Conservation (phyloP, 345 rosid species). For the Populus pruinosa region DNA sequence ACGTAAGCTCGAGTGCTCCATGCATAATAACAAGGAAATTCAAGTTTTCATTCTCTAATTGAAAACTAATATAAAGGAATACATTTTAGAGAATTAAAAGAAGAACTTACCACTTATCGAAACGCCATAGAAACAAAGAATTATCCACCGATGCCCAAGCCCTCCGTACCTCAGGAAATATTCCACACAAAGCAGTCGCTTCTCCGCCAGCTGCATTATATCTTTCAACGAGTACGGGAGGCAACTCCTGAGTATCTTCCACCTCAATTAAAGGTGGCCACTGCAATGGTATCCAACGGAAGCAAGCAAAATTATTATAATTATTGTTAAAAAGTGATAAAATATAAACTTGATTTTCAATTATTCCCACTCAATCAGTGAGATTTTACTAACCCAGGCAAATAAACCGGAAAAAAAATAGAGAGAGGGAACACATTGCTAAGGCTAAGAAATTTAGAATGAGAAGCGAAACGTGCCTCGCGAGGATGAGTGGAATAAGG, state of each 20-base stretch:
- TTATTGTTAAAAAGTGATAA: no score
- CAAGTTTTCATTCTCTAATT: not conserved
- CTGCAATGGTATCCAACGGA: slow-evolving; percentile 38
- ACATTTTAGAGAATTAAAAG: not conserved
- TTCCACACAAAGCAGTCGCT: slow-evolving; percentile 93
- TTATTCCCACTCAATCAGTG: no score
- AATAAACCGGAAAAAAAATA: not conserved
- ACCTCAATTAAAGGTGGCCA: slow-evolving; percentile 94
- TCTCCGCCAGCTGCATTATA: slow-evolving; percentile 95
- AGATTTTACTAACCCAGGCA: not conserved
- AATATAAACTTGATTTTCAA: no score
- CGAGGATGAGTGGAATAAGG: slow-evolving; percentile 85
- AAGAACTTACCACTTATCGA: slow-evolving; percentile 72
- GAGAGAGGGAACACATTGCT: no score
- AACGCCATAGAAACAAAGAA: slow-evolving; percentile 90
- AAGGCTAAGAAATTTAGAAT: no score
- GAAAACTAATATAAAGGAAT: not conserved
- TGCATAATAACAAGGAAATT: not conserved
- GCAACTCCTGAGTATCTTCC: slow-evolving; percentile 77
- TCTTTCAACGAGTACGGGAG: slow-evolving; percentile 76
- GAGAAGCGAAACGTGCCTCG: slow-evolving; percentile 44
- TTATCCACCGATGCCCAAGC: slow-evolving; percentile 98
- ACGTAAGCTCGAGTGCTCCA: not conserved
- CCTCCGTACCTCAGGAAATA: slow-evolving; percentile 84
- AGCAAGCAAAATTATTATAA: not conserved